A percentile compares a stretch with the other conserved stretches of the same genome.
Conservation (phyloP, 306 rosid species). For the Lotus japonicus region DNA sequence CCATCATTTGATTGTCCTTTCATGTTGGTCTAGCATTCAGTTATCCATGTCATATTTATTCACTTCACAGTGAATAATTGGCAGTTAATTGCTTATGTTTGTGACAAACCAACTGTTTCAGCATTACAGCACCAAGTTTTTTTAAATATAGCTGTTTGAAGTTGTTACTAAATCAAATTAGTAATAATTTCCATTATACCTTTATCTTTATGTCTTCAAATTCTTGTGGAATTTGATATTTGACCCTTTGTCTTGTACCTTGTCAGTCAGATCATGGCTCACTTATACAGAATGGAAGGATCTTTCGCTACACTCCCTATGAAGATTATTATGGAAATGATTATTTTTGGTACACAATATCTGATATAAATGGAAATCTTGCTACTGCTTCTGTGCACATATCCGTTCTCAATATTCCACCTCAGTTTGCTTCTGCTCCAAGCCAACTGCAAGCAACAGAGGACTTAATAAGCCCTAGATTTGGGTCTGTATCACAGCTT, state of each 20-base stretch:
- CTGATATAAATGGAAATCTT: constrained; percentile 74
- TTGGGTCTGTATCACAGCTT: constrained; percentile 42
- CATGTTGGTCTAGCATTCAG: background rate
- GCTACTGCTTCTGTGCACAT: constrained; percentile 60
- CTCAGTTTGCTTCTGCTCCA: constrained; percentile 71
- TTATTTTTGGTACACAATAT: constrained; percentile 60
- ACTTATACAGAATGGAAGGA: constrained; percentile 53
- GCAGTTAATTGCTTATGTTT: background rate
- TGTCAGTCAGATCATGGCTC: constrained; percentile 74
- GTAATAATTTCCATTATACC: background rate
- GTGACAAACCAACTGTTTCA: background rate
- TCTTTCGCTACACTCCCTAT: constrained; percentile 65
- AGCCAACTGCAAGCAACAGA: constrained; percentile 72
- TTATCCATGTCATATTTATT: background rate
- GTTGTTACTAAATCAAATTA: background rate
- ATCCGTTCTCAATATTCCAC: constrained; percentile 68
- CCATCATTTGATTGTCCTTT: background rate
- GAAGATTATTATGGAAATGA: constrained; percentile 68
- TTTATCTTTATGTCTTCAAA: constrained; percentile 2
- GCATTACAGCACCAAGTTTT: background rate
- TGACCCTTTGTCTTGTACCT: constrained; percentile 8
- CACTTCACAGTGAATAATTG: background rate
- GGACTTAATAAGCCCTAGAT: constrained; percentile 64
- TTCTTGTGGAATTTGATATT: background rate
- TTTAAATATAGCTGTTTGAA: background rate